Evolutionary conservation across 106 monocot genomes (phyloP).

Genomic region (Dendrobium huoshanense): DNA sequence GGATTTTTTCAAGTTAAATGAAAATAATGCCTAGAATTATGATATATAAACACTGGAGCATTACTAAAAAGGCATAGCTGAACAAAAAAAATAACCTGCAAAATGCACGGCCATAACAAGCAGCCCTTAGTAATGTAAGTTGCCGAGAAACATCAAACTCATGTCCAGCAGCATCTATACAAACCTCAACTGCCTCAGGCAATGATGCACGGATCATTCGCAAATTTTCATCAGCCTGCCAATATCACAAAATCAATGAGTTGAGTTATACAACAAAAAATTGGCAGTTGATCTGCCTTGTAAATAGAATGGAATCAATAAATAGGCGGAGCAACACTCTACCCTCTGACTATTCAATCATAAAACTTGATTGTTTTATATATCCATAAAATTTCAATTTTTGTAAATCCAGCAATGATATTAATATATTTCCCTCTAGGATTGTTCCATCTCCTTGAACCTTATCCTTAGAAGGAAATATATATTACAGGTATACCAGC

Average conservation of each 20-base stretch:
- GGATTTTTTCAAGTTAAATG: background rate
- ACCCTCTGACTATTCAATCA: background rate
- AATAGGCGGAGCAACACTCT: background rate
- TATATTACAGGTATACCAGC: background rate
- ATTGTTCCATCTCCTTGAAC: background rate
- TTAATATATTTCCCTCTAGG: background rate
- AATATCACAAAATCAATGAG: constrained; percentile 7
- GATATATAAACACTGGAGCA: background rate
- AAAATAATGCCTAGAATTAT: background rate
- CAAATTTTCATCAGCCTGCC: constrained; percentile 94
- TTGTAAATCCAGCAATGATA: background rate
- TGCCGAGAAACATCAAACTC: constrained; percentile 93
- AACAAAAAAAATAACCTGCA: constrained; percentile 56
- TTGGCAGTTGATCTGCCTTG: background rate
- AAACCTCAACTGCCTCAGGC: constrained; percentile 81
- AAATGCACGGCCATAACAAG: constrained; percentile 94
- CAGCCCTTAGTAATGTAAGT: constrained; percentile 81
- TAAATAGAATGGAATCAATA: background rate
- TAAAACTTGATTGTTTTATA: background rate
- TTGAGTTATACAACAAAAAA: background rate
- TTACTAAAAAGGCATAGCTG: background rate
- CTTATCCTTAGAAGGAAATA: background rate
- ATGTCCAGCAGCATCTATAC: constrained; percentile 98
- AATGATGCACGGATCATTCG: constrained; percentile 63
- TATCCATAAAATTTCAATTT: background rate